Conservation (phyloP, 2,329 filamentous ascomycete species). For the Madurella fahalii region DNA sequence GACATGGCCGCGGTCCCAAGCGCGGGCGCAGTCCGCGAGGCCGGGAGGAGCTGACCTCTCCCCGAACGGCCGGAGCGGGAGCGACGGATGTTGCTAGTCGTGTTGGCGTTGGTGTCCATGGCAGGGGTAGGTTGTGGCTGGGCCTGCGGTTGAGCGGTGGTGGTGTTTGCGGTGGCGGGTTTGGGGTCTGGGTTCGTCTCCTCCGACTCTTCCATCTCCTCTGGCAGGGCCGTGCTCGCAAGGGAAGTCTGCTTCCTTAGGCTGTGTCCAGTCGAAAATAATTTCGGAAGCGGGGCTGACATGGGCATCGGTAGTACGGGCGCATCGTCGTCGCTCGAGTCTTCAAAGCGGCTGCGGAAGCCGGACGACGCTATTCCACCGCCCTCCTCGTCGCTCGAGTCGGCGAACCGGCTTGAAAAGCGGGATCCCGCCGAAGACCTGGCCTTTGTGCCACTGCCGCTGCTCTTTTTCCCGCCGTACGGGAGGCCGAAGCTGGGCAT, state of each 20-base stretch:
- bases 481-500: slow-evolving; percentile 43
- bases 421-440: slow-evolving; percentile 38
- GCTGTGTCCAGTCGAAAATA: slow-evolving; percentile 1
- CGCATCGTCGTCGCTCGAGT: slow-evolving; percentile 69
- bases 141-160: not conserved
- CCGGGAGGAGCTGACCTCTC: slow-evolving; percentile 32
- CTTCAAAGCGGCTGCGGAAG: slow-evolving; percentile 60
- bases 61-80: slow-evolving; percentile 44
- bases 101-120: not conserved
- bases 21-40: slow-evolving; percentile 15
- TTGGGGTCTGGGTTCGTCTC: slow-evolving; percentile 59
- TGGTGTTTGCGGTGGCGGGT: slow-evolving; percentile 46
- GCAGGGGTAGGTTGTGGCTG: not conserved
- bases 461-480: slow-evolving; percentile 30
- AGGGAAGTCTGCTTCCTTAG: slow-evolving; percentile 17
- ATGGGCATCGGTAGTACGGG: slow-evolving; percentile 32
- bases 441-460: slow-evolving; percentile 16
- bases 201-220: slow-evolving; percentile 49
- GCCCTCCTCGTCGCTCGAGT: slow-evolving; percentile 60
- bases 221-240: slow-evolving; percentile 37
- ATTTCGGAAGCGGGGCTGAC: slow-evolving; percentile 3
- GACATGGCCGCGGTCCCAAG: slow-evolving; percentile 11
- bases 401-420: slow-evolving; percentile 50
- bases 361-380: slow-evolving; percentile 24
- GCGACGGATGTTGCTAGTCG: slow-evolving; percentile 31